Base-by-base conservation (phyloP, 495 filamentous ascomycete genomes). In the Xeromyces bisporus region DNA sequence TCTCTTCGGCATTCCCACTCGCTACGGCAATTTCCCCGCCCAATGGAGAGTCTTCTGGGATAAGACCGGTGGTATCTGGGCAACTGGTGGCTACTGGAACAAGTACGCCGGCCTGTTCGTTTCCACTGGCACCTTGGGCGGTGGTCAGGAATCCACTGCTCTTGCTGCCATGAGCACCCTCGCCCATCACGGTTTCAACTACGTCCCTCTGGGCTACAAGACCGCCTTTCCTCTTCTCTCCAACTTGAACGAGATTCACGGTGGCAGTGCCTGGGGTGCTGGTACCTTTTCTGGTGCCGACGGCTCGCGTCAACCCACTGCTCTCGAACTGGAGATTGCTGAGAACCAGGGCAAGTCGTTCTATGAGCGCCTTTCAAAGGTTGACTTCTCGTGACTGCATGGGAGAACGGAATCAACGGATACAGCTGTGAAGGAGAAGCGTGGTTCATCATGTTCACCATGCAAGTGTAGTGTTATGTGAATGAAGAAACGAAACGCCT, bases 41-140 rank as follows among this genome's bases (percentile, higher is more conserved):
- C 89, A 97, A 60, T 96, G 79, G 79, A 94, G 86, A 68, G 51
- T 73, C 26, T 91, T 85, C 69, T 85, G 76, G 77, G 81, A 91
- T 64, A 63, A 67, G 53, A 80, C 79, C 15, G 82, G 82, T 46
- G 58, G 66, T 47, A 75, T 78, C 44, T 83, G 79, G 77, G 42
- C 52, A 23, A 48, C 53, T 11, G 83, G 86, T 37, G 76, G 67
- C 40, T 85, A 69, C 67, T 77, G 71, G 64, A 83, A 82, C 58
- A 99, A 96, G 70, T 79, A 80, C 41, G 89, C 77, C 29, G 87
- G 89, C 51, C 34, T 94, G 28, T 99, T 99, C 70, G 49, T 99
- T 56, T 80, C 75, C 31, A 87, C 81, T 8, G 85, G 62, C 28
- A 75, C 73, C 35, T 63, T 61, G 29, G 89, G 89, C 40, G 89